Evolutionary conservation across 2,329 filamentous ascomycete genomes (phyloP), one percentile per base, ranked within the genome.

Genomic region (Grosmannia huntii): DNA sequence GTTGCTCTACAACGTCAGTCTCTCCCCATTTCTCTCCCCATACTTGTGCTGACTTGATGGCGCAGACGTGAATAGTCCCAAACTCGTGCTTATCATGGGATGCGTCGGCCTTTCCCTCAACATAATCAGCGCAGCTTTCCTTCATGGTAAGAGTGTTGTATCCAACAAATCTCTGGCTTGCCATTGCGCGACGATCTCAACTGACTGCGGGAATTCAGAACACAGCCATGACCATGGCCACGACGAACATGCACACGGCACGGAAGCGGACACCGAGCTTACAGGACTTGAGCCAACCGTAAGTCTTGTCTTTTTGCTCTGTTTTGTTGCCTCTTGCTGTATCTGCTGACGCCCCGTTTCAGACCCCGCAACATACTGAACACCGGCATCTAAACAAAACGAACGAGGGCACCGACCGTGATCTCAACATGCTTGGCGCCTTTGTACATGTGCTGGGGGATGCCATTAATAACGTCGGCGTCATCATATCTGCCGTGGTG

Each of bases 391-490:
- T 68, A 19, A 61, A 66, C 9, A 58, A 67, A 21, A 64, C 66
- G 23, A 60, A 67, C 11, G 64, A 69, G 56, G 60, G 64, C 16
- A 73, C 71, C 0, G 73, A 73, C 1, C 75, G 75, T 59, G 84
- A 90, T 66, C 73, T 90, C n/a, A 85, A 83, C 12, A 85, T 89
- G 75, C 72, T 87, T 61, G 86, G 84, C 1, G 85, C 88, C 1
- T 66, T 90, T 12, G 70, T 88, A 16, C 87, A 91, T 65, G 79
- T 90, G 28, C 65, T 87, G 3, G 84, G 86, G 36, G 87, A 91
- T 65, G 85, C 85, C 5, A 75, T 86, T 62, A 90, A 90, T 71
- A 91, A 91, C 64, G 68, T 90, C 12, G 86, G 86, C 11, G 86
- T 91, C 60, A 89, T 90, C 54, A 73, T 85, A 41, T 80, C 86